These are phyloP conservation scores for Phytophthora vignae DNA, from an alignment of 352 stramenopile species.

Conservation along the genomic window DNA sequence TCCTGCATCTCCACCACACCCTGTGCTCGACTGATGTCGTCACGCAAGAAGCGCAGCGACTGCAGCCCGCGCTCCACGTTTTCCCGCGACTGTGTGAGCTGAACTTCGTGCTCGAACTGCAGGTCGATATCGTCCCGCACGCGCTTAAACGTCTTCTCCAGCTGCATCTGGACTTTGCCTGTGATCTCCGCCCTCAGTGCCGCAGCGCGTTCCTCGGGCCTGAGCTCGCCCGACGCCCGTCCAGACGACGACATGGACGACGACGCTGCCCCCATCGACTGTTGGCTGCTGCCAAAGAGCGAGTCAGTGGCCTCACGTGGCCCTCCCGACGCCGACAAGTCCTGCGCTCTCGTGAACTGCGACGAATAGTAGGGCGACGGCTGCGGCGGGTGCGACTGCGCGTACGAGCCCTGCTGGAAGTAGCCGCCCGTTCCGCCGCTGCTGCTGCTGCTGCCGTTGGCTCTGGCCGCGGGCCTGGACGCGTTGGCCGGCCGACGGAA, in stretches of 20 bases:
- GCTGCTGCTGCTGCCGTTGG: slow-evolving; percentile 13
- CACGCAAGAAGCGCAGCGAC: slow-evolving; percentile 74
- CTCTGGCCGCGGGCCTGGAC: slow-evolving; percentile 39
- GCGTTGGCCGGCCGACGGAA: slow-evolving; percentile 70
- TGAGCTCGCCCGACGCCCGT: slow-evolving; percentile 13
- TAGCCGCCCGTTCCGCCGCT: slow-evolving; percentile 48
- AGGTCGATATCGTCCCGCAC: slow-evolving; percentile 87
- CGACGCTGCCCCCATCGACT: slow-evolving; percentile 17
- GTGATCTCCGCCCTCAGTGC: slow-evolving; percentile 78
- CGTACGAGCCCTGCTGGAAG: slow-evolving; percentile 53
- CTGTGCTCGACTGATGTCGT: slow-evolving; percentile 66
- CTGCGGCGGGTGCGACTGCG: slow-evolving; percentile 40
- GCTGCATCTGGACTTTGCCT: slow-evolving; percentile 79
- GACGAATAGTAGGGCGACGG: slow-evolving; percentile 45
- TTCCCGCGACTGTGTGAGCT: slow-evolving; percentile 82
- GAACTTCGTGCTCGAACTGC: slow-evolving; percentile 88
- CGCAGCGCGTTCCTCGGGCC: slow-evolving; percentile 53
- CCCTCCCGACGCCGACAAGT: slow-evolving; percentile 19
- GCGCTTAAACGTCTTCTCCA: slow-evolving; percentile 83
- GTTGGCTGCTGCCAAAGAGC: slow-evolving; percentile 58
- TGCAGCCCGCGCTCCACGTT: slow-evolving; percentile 81
- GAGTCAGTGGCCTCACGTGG: slow-evolving; percentile 34
- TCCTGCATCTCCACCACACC: slow-evolving; percentile 67
- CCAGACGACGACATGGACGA: slow-evolving; percentile 31
- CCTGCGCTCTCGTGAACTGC: slow-evolving; percentile 38